Conservation (phyloP, 2,329 filamentous ascomycete species). For the Teratosphaeria epicoccoides region DNA sequence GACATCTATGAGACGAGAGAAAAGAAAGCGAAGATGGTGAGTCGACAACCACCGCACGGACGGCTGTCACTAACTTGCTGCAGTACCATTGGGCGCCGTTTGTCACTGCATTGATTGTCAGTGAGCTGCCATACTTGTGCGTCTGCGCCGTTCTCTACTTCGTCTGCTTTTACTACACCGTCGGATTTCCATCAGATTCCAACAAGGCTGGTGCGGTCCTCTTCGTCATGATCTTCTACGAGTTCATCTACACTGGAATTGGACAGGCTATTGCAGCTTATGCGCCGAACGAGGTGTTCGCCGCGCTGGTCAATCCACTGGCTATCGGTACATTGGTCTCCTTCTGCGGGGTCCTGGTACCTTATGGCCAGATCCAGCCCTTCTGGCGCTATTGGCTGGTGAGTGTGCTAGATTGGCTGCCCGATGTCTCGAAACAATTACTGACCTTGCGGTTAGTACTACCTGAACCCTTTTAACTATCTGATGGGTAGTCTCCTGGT, state of each 20-base stretch:
- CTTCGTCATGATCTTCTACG: conserved; percentile 71
- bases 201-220: conserved; percentile 75
- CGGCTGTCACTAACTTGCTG: conserved; percentile 62
- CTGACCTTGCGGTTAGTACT: conserved; percentile 39
- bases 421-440: background rate
- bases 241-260: conserved; percentile 73
- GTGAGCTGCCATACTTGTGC: conserved; percentile 74
- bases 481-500: conserved; percentile 72
- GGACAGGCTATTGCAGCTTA: conserved; percentile 66
- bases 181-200: conserved; percentile 54
- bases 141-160: conserved; percentile 74
- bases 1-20: conserved; percentile 50
- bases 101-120: conserved; percentile 63
- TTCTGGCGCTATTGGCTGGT: conserved; percentile 69
- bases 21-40: conserved; percentile 48
- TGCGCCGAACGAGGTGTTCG: conserved; percentile 69
- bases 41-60: conserved; percentile 45
- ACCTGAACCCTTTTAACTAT: conserved; percentile 73
- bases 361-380: conserved; percentile 61
- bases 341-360: conserved; percentile 81
- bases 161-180: conserved; percentile 74
- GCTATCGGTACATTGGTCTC: conserved; percentile 72
- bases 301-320: conserved; percentile 70
- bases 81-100: conserved; percentile 84
- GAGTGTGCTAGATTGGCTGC: background rate